Base-by-base conservation (phyloP, 2,329 filamentous ascomycete species). In the Corynespora cassiicola region DNA sequence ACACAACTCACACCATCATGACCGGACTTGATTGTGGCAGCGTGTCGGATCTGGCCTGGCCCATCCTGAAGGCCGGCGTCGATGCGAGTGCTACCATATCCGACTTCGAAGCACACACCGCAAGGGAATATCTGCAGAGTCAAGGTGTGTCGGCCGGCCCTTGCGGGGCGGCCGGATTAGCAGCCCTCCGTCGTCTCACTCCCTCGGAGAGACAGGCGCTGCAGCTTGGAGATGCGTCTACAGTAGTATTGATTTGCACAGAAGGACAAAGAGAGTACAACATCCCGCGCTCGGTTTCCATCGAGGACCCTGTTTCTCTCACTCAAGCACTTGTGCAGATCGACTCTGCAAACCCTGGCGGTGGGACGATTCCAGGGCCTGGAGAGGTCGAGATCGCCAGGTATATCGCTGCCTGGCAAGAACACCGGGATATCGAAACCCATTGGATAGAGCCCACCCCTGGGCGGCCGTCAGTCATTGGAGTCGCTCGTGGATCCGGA, bases 11-110 rank as follows among this genome's bases (percentile, higher is more conserved):
- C 3, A 89, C 84, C 0, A 88, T 88, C 52, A 90, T 90, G 86
- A 76, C 78, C 24, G 87, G 86, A 0, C 79, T 90, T 71, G 82
- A 87, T 49, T 90, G 86, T 45, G 86, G 85, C 0, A 87, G 83
- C 0, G 74, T 87, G 0, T 88, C 85, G 0, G 72, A 72, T 0
- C 81, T 77, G 1, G 83, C 86, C 0, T 91, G 85, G 84, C 74
- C 80, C 0, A 58, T 81, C 0, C 60, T 91, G 3, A 65, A 71
- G 6, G 58, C 70, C 0, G 79, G 82, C 0, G 75, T 88, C 0
- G 81, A 87, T 65, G 79, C 76, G 1, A 79, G 77, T 35, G 65
- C 84, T 0, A 78, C 77, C 0, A 75, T 90, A 0, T 80, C 77
- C 0, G 86, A 88, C 48, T 60, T 64, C 9, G 84, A 90, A 42